Percentiles rank a stretch among this genome's conserved stretches.
Conservation (phyloP, 805 yeast species). For the Tetrapisispora namnaoensis region DNA sequence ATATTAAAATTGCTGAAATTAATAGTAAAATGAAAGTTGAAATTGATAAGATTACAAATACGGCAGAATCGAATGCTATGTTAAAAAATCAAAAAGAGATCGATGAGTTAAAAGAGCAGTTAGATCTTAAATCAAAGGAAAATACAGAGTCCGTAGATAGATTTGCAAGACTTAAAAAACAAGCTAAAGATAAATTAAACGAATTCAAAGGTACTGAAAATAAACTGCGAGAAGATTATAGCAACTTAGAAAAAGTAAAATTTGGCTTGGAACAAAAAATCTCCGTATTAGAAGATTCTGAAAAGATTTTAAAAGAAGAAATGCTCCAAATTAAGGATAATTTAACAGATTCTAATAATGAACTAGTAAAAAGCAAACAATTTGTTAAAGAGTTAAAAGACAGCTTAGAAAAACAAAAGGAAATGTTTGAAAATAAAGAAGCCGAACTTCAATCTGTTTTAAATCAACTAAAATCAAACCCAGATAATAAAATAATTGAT, state of each 20-base stretch:
- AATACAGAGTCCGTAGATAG: conserved; percentile 28
- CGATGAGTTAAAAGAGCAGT: conserved; percentile 14
- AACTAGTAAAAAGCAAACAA: conserved; percentile 7
- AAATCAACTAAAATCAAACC: neutral
- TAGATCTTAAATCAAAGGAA: conserved; percentile 12
- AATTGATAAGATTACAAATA: neutral
- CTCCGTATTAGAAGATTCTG: conserved; percentile 11
- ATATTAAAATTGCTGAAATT: neutral
- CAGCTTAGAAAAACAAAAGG: conserved; percentile 7
- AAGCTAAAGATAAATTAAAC: conserved; percentile 29
- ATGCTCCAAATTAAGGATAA: conserved; percentile 2
- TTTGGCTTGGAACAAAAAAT: conserved; percentile 7
- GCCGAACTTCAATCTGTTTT: conserved; percentile 7
- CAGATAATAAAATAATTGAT: neutral
- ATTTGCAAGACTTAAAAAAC: conserved; percentile 25
- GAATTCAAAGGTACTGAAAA: conserved; percentile 27
- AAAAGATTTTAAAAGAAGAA: conserved; percentile 4
- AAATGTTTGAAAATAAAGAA: conserved; percentile 6
- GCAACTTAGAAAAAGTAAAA: conserved; percentile 19
- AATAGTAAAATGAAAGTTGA: neutral
- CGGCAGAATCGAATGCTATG: neutral
- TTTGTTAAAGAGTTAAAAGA: neutral
- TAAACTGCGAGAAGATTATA: conserved; percentile 32
- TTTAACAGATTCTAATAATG: conserved; percentile 14
- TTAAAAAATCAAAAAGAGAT: neutral